Evolutionary conservation across 306 rosid species (phyloP), one percentile per base, ranked within the genome.

Genomic region (Phaseolus lunatus): DNA sequence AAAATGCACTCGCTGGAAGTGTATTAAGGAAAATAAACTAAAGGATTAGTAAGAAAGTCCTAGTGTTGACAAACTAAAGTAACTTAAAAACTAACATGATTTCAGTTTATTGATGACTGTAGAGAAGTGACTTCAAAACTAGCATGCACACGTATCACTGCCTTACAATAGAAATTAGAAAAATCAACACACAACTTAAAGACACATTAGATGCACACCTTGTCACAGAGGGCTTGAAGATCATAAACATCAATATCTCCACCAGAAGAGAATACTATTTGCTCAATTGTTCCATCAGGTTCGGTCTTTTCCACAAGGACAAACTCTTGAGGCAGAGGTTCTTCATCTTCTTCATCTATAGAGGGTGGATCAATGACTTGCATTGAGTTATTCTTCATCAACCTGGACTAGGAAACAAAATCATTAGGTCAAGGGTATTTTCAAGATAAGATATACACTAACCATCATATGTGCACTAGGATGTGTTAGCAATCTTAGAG

Each of bases 181-280:
- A 65, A 66, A 74, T 49, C 76, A 78, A 81, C 56, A 65, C 29
- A 45, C 48, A 70, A 23, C 66, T 70, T 39, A 78, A 78, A 53
- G 29, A 44, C 19, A 15, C 2, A 29, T 61, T 73, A 74, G 77
- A 75, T 44, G 20, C 74, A 82, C 70, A 92, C 97, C 97, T 92
- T 92, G 81, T 95, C 99, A 56, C 97, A 95, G 12, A 92, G 88
- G 68, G 94, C 82, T 85, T 95, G 94, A 81, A 95, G 96, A 86
- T 92, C 99, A 79, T 92, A 95, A 77, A 95, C 71, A 84, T 95
- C 99, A 65, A 95, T 57, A 75, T 88, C 90, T 75, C 96, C 97
- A 70, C 97, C 96, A 7, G 99, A 88, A 81, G 97, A 89, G 83
- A 95, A 95, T 83, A 90, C 76, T 67, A 95, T 92, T 77, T 92